Evolutionary conservation across 257 asterid species (phyloP), one percentile per base, ranked within the genome.

Genomic region (Nicotiana sylvestris): DNA sequence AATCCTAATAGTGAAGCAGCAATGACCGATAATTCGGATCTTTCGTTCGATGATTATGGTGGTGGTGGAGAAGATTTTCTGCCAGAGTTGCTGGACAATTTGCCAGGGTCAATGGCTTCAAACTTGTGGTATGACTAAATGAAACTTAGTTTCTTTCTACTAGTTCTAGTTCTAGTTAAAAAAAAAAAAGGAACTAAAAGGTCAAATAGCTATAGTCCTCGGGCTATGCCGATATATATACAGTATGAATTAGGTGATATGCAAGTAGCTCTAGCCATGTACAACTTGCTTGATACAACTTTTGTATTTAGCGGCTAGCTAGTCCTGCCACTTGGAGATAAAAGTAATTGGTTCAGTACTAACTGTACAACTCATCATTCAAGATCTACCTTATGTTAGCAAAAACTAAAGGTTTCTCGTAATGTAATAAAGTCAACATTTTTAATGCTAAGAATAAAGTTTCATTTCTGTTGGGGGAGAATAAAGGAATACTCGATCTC

Each of bases 121-220:
- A 51, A 80, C 62, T 15, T 32, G 78, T 81, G 83, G 83, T 81
- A 81, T 66, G 78, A 30, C 51, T 81, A 70, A 81, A 43, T 21
- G 6, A 18, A 65, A 81, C 2, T 51, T 55, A 17, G 18, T 65
- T 51, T 81, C 11, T 43, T 30, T 53, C n/a, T 53, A n/a, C n/a
- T n/a, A n/a, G n/a, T n/a, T 15, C 4, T 15, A 32, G 10, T 15
- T 39, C 21, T 53, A 77, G 39, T 37, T 51, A 29, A 30, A 25
- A 55, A 53, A 25, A 27, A 65, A 27, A 27, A 27, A 27, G 27
- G 0, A 66, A 55, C 32, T 39, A 39, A 1, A 39, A 6, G 49
- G 49, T 39, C 49, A 39, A 6, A 39, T 39, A 39, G 49, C 49
- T 39, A 39, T 39, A 39, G 49, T 39, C 49, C 7, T 39, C 21